phyloP scores from a whole-genome alignment of 148 eudicot species.

The Rhododendron kiyosumense region DNA sequence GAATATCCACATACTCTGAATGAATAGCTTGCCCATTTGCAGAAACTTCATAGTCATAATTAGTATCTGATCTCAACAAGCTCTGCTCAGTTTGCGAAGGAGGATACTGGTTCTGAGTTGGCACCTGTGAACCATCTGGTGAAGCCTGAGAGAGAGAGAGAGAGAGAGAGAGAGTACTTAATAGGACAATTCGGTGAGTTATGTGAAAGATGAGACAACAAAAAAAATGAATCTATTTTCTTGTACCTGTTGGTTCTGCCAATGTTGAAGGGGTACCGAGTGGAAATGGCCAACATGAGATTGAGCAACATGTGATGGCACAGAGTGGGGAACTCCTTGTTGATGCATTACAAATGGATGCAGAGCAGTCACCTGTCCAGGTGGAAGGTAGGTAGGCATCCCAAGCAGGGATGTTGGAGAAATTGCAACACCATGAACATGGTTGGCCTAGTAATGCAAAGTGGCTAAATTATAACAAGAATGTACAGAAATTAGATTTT shows the following conservation, averaged over 20 bases:
- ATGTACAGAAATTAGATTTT: background rate
- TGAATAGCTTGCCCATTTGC: constrained; percentile 48
- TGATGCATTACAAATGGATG: constrained; percentile 85
- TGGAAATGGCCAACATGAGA: constrained; percentile 64
- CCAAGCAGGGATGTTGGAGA: constrained; percentile 67
- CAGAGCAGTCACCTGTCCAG: constrained; percentile 70
- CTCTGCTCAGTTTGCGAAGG: constrained; percentile 47
- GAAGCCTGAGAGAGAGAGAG: constrained; percentile 33
- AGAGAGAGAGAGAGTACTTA: background rate
- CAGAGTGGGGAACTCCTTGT: constrained; percentile 56
- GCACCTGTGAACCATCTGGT: constrained; percentile 42
- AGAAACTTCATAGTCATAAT: constrained; percentile 49
- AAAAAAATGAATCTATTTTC: background rate
- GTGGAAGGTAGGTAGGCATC: constrained; percentile 65
- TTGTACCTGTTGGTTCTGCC: constrained; percentile 78
- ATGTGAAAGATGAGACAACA: background rate
- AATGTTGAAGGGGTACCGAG: constrained; percentile 48
- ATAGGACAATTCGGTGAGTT: background rate
- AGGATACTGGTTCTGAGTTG: constrained; percentile 42
- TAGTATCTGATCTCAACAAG: constrained; percentile 38
- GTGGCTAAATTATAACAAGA: background rate
- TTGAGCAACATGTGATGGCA: constrained; percentile 58
- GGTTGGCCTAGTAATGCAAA: constrained; percentile 39
- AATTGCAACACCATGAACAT: constrained; percentile 52
- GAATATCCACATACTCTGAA: constrained; percentile 43